Evolutionary conservation across 1,139 yeast genomes (phyloP).

Genomic region (Scheffersomyces illinoinensis): DNA sequence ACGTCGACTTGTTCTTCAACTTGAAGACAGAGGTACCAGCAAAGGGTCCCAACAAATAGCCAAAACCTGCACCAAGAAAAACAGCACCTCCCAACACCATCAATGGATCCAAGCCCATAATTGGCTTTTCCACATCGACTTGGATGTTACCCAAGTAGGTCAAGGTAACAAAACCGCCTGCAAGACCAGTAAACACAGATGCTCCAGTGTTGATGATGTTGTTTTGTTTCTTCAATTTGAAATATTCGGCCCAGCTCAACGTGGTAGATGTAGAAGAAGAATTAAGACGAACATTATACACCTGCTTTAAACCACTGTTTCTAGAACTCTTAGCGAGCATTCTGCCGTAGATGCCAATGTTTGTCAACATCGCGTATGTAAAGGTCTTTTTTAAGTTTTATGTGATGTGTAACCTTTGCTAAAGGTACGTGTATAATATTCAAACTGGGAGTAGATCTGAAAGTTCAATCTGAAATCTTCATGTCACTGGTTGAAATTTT

Average conservation of each 20-base stretch:
- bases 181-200: slow-evolving; percentile 65
- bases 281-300: slow-evolving; percentile 21
- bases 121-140: slow-evolving; percentile 82
- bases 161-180: slow-evolving; percentile 74
- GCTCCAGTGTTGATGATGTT: slow-evolving; percentile 68
- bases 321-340: slow-evolving; percentile 2
- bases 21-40: slow-evolving; percentile 74
- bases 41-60: slow-evolving; percentile 82
- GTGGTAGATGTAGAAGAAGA: slow-evolving; percentile 17
- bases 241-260: slow-evolving; percentile 76
- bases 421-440: neutral
- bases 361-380: slow-evolving; percentile 8
- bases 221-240: slow-evolving; percentile 72
- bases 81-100: slow-evolving; percentile 72
- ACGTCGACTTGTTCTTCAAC: slow-evolving; percentile 47
- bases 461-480: neutral
- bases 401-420: neutral
- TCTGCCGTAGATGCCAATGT: slow-evolving; percentile 15
- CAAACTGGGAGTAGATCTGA: neutral
- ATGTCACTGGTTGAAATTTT: neutral
- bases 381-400: neutral
- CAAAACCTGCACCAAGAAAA: slow-evolving; percentile 69
- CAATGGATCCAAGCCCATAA: slow-evolving; percentile 86
- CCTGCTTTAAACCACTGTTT: slow-evolving; percentile 2
- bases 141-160: slow-evolving; percentile 76